Percentiles rank a stretch among this genome's conserved stretches.
These are phyloP conservation scores for Phytophthora rubi DNA, from an alignment of 352 stramenopile species.

Conservation along the genomic window DNA sequence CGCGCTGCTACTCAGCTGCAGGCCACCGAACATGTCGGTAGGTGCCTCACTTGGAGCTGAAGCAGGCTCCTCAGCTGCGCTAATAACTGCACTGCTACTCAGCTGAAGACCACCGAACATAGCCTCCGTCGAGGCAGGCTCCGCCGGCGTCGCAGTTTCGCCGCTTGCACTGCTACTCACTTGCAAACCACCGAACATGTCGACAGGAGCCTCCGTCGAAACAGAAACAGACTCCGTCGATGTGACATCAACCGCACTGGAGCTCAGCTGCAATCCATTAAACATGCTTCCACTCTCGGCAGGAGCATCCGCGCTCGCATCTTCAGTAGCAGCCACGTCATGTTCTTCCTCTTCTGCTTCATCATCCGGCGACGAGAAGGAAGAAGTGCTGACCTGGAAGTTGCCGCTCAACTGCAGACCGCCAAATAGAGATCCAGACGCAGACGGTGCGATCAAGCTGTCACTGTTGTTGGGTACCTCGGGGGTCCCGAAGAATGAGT, in stretches of 20 bases:
- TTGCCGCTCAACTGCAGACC: conserved; percentile 52
- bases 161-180: conserved; percentile 17
- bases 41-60: neutral
- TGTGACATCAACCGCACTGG: conserved; percentile 12
- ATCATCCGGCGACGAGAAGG: conserved; percentile 22
- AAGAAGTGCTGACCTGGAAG: conserved; percentile 34
- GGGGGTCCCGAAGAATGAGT: conserved; percentile 58
- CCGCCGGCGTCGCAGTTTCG: neutral
- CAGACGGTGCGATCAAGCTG: conserved; percentile 31
- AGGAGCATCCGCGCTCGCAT: conserved; percentile 5
- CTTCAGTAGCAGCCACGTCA: neutral
- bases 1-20: conserved; percentile 20
- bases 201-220: neutral
- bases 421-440: conserved; percentile 47
- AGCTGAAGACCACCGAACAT: conserved; percentile 37
- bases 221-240: conserved; percentile 4
- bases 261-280: conserved; percentile 32
- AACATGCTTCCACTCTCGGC: conserved; percentile 29
- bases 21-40: conserved; percentile 20
- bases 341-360: conserved; percentile 10
- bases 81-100: conserved; percentile 12
- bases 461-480: conserved; percentile 12
- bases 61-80: conserved; percentile 1
- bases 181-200: conserved; percentile 33
- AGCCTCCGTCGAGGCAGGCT: conserved; percentile 6